phyloP scores from a whole-genome alignment of 805 yeast genomes.

The Starmera quercuum region DNA sequence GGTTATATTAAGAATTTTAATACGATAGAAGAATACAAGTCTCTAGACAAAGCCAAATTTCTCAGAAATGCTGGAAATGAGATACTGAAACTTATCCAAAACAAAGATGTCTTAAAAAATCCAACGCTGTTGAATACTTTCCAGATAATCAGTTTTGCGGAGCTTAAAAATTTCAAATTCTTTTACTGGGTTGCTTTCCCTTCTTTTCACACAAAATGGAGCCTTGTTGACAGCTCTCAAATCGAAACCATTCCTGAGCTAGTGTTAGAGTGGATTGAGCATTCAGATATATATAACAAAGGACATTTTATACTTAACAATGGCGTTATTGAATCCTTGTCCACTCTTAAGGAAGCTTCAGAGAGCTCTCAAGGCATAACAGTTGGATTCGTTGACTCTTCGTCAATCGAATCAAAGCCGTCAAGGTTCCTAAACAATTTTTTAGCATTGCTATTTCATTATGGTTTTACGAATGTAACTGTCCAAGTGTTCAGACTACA shows the following conservation, averaged over 20 bases:
- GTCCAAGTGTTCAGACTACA: conserved; percentile 33
- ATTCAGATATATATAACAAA: conserved; percentile 9
- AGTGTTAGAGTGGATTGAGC: conserved; percentile 8
- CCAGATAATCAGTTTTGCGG: conserved; percentile 65
- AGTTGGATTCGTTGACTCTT: conserved; percentile 33
- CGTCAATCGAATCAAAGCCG: conserved; percentile 28
- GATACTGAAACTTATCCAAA: conserved; percentile 21
- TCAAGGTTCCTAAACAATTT: conserved; percentile 54
- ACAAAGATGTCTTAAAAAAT: conserved; percentile 26
- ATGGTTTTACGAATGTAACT: conserved; percentile 26
- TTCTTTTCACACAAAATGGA: conserved; percentile 47
- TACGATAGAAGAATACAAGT: conserved; percentile 80
- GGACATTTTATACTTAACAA: conserved; percentile 22
- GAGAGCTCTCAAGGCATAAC: conserved; percentile 3
- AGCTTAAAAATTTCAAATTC: conserved; percentile 80
- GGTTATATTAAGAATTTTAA: conserved; percentile 58
- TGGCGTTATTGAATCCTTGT: conserved; percentile 7
- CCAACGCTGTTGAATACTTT: conserved; percentile 38
- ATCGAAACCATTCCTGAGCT: conserved; percentile 7
- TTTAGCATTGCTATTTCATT: conserved; percentile 35
- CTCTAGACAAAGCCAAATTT: conserved; percentile 51
- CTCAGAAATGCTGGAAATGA: conserved; percentile 34
- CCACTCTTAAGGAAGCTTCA: conserved; percentile 13
- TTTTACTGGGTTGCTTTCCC: conserved; percentile 91
- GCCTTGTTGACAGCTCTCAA: conserved; percentile 1